These are phyloP conservation scores for Teunomyces aglyptinius DNA, from an alignment of 805 yeast species.

Conservation along the genomic window DNA sequence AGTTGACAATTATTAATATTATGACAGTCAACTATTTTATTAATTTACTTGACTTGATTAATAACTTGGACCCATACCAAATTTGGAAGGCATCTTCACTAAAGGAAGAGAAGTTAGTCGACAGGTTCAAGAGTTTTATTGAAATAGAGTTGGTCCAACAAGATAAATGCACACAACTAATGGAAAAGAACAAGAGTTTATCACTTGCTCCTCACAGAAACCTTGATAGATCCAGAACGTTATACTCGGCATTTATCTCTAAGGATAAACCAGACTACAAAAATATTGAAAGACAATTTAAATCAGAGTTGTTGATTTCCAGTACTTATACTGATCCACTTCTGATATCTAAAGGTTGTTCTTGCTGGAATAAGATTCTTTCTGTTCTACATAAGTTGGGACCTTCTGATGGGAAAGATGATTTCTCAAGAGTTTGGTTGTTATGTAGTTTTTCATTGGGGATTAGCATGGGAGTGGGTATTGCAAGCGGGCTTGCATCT, in stretches of 20 bases:
- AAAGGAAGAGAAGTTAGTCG: constrained; percentile 20
- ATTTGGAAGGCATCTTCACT: constrained; percentile 40
- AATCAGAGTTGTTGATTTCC: constrained; percentile 27
- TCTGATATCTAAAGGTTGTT: constrained; percentile 25
- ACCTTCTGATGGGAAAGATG: background rate
- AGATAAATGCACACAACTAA: constrained; percentile 4
- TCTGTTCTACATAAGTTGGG: constrained; percentile 13
- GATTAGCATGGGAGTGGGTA: constrained; percentile 33
- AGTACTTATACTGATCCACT: constrained; percentile 30
- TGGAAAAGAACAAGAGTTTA: constrained; percentile 8
- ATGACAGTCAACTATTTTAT: constrained; percentile 40
- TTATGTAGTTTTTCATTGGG: constrained; percentile 37
- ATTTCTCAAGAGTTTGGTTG: constrained; percentile 17
- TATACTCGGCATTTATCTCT: constrained; percentile 24
- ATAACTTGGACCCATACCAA: constrained; percentile 32
- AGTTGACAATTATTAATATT: constrained; percentile 36
- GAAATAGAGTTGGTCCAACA: constrained; percentile 18
- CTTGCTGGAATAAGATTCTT: constrained; percentile 16
- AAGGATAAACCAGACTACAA: constrained; percentile 27
- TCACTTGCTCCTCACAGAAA: constrained; percentile 2
- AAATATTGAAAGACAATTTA: constrained; percentile 25
- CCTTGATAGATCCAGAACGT: constrained; percentile 8
- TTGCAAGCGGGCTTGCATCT: constrained; percentile 25
- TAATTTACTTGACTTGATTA: constrained; percentile 37
- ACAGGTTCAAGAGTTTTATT: constrained; percentile 26